Conservation (phyloP, 306 rosid species). For the Prunus armeniaca region DNA sequence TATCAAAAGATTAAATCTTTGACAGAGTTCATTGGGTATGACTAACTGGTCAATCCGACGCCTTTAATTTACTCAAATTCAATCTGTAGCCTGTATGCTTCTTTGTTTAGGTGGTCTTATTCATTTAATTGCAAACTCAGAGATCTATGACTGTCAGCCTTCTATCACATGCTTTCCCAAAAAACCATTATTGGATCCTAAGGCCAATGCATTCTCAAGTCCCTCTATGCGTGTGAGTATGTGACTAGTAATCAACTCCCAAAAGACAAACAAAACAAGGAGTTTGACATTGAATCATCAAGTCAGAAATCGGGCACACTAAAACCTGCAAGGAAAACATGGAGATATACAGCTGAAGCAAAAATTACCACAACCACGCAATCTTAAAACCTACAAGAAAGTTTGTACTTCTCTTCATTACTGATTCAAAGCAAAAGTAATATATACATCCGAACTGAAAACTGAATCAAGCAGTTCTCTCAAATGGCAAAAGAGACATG, state of each 20-base stretch:
- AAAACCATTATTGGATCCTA: not conserved
- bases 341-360: not conserved
- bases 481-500: not conserved
- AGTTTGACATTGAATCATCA: not conserved
- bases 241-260: not conserved
- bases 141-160: not conserved
- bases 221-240: not conserved
- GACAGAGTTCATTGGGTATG: too few relatives aligned
- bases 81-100: not conserved
- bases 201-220: not conserved
- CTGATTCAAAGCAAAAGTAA: not conserved
- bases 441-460: not conserved
- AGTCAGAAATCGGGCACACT: not conserved
- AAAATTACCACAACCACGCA: constrained; percentile 1
- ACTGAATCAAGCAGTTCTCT: not conserved
- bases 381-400: not conserved
- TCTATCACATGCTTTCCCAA: not conserved
- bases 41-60: not conserved
- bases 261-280: not conserved
- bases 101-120: too few relatives aligned
- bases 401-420: not conserved
- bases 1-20: not conserved
- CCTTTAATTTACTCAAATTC: not conserved
- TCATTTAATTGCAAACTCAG: too few relatives aligned
- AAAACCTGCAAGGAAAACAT: not conserved